phyloP scores from a whole-genome alignment of 345 rosid genomes.

The Heritiera fomes region DNA sequence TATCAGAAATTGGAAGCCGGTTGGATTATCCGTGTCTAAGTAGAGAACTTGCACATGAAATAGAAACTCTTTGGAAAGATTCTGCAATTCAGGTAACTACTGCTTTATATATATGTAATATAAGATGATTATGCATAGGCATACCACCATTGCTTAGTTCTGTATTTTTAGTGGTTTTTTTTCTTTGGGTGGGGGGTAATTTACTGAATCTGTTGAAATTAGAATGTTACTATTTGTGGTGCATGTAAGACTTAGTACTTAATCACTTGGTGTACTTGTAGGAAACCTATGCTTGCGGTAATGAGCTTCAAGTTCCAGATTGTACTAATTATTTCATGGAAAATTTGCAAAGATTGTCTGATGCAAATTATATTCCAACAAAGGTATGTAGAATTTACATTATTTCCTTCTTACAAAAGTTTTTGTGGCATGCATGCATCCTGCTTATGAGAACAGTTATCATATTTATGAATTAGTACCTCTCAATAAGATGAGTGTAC shows the following conservation, averaged over 20 bases:
- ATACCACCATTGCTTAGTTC: not conserved
- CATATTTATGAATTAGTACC: not conserved
- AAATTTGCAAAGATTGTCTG: slow-evolving; percentile 78
- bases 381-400: slow-evolving; percentile 52
- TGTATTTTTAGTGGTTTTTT: not conserved
- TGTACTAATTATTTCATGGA: slow-evolving; percentile 93
- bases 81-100: slow-evolving; percentile 81
- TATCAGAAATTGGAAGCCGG: slow-evolving; percentile 80
- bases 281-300: slow-evolving; percentile 86
- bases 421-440: not conserved
- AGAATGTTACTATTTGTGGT: not conserved
- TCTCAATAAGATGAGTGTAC: not conserved
- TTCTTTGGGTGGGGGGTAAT: not conserved
- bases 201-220: slow-evolving; percentile 1
- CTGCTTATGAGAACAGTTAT: not conserved
- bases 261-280: slow-evolving; percentile 33
- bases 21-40: slow-evolving; percentile 75
- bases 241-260: not conserved
- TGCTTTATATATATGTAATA: slow-evolving; percentile 18
- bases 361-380: slow-evolving; percentile 79
- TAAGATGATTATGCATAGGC: not conserved
- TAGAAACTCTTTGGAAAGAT: slow-evolving; percentile 89
- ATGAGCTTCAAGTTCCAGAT: slow-evolving; percentile 94
- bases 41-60: slow-evolving; percentile 70
- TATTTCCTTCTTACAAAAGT: not conserved